phyloP scores from a whole-genome alignment of 2,329 filamentous ascomycete genomes.

The Exserohilum turcica region DNA sequence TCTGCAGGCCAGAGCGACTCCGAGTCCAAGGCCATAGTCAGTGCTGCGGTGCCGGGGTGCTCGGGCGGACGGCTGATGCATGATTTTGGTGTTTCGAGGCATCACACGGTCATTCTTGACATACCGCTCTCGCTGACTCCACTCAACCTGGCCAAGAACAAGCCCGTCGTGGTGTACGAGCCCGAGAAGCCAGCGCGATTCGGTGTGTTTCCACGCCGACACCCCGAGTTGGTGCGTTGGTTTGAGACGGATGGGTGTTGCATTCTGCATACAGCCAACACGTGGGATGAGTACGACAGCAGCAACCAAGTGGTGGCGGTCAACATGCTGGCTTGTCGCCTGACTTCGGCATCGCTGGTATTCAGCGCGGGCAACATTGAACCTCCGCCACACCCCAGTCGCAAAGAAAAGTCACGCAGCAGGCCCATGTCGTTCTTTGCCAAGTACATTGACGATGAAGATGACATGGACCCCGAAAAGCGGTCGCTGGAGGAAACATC shows the following conservation, averaged over 20 bases:
- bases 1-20: constrained; percentile 9
- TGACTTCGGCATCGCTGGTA: constrained; percentile 68
- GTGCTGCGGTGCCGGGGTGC: constrained; percentile 64
- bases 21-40: constrained; percentile 48
- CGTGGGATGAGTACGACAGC: constrained; percentile 62
- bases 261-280: constrained; percentile 74
- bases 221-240: constrained; percentile 65
- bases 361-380: constrained; percentile 68
- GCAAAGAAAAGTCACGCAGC: constrained; percentile 9
- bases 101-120: constrained; percentile 70
- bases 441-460: constrained; percentile 48
- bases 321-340: constrained; percentile 68
- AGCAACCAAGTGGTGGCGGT: constrained; percentile 52
- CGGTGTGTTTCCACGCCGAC: constrained; percentile 68
- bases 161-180: constrained; percentile 65
- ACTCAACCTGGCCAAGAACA: constrained; percentile 62
- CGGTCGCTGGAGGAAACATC: constrained; percentile 33
- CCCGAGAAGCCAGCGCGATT: constrained; percentile 63
- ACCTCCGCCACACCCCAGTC: constrained; percentile 51
- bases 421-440: constrained; percentile 55
- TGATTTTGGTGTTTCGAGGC: constrained; percentile 70
- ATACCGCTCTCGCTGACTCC: constrained; percentile 70
- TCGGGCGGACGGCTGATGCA: constrained; percentile 74
- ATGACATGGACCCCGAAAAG: constrained; percentile 33
- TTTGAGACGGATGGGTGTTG: constrained; percentile 71